These are phyloP conservation scores for Violaceomyces palustris DNA, from an alignment of 1,284 basidiomycete species.

Conservation along the genomic window DNA sequence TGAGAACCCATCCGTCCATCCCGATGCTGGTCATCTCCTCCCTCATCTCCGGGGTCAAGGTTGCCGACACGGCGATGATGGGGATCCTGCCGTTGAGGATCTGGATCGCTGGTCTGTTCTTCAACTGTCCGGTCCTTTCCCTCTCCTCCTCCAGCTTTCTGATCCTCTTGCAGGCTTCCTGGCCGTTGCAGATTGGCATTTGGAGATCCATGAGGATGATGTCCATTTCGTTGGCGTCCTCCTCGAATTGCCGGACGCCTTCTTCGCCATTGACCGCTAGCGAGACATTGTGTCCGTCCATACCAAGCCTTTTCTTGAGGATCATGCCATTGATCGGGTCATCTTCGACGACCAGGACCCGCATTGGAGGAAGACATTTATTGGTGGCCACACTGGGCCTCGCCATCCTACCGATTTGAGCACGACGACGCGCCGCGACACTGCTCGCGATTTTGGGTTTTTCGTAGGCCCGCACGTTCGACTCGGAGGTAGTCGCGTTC, in stretches of 20 bases:
- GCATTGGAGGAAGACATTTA: constrained; percentile 31
- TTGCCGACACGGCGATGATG: constrained; percentile 78
- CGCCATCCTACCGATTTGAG: too few species aligned
- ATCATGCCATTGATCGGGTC: constrained; percentile 73
- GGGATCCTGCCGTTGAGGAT: constrained; percentile 67
- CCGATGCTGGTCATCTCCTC: constrained; percentile 62
- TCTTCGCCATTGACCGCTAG: constrained; percentile 73
- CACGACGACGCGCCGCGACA: too few species aligned
- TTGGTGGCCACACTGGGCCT: too few species aligned
- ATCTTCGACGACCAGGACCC: constrained; percentile 54
- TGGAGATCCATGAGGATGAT: constrained; percentile 79
- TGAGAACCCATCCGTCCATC: constrained; percentile 81
- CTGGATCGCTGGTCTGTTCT: constrained; percentile 49
- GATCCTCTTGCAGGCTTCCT: constrained; percentile 67
- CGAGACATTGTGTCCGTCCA: constrained; percentile 67
- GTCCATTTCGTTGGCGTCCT: constrained; percentile 65
- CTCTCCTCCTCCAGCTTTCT: constrained; percentile 26
- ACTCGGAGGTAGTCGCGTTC: too few species aligned
- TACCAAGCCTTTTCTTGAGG: constrained; percentile 65
- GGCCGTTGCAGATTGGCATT: constrained; percentile 78
- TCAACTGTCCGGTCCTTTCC: constrained; percentile 7
- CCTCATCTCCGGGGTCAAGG: constrained; percentile 64
- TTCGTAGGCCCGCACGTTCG: too few species aligned
- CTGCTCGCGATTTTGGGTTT: too few species aligned
- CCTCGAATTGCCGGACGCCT: constrained; percentile 62